Base-by-base conservation (phyloP, 305 asterid species). In the Fraxinus sp. region DNA sequence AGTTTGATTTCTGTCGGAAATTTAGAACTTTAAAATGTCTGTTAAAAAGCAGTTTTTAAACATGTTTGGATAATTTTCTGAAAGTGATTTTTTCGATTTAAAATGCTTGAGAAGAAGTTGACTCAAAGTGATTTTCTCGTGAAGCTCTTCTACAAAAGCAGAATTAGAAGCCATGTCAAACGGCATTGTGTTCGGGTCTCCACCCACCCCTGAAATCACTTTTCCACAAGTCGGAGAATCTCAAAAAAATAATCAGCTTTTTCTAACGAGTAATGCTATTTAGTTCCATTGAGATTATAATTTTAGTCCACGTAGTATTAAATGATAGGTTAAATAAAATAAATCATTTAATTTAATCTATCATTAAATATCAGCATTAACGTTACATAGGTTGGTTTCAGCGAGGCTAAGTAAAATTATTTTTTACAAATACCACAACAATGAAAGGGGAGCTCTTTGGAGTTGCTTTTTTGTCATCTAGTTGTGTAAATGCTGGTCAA, bases 401-500 rank as follows among this genome's bases (percentile, higher is more conserved):
- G 37, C 0, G 36, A 33, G 36, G 30, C 36, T 33, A 33, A 33
- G 0, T 33, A 33, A 33, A 0, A 33, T 33, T 0, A 33, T 35
- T 36, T 7, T 5, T 5, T 35, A 35, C 7, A 5, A 35, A 35
- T 39, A 1, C 57, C 11, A 39, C 32, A 28, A 28, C 32, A 28
- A 28, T 37, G 64, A n/a, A 7, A 8, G 20, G 59, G 10, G 3
- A 7, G 71, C 64, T 39, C n/a, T 77, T 5, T 13, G 46, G 72
- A n/a, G 80, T 57, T 74, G 55, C 80, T 33, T 64, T 83, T 85
- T 73, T 86, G 88, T 83, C 88, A 43, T 79, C 41, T 83, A 76
- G 22, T 83, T 75, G 84, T 36, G 75, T 71, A 59, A 82, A 36
- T 46, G 28, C 73, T 86, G 85, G 89, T 88, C 87, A 84, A 84